A percentile compares a stretch with the other conserved stretches of the same genome.
phyloP scores from a whole-genome alignment of 2,329 filamentous ascomycete genomes.

The Colletotrichum sp. region DNA sequence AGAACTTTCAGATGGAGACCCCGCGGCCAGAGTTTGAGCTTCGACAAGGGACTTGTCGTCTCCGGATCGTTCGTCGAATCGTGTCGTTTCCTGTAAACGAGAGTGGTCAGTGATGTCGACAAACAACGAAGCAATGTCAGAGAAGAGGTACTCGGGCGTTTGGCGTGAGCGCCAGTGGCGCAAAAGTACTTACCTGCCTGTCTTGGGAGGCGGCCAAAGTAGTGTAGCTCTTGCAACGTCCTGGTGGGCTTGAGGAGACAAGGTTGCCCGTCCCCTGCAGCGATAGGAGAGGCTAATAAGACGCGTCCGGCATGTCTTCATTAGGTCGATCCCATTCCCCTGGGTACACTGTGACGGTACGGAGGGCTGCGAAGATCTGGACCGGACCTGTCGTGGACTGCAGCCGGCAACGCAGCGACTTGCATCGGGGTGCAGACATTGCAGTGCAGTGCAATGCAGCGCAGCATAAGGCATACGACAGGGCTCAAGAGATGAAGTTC shows the following conservation, averaged over 20 bases:
- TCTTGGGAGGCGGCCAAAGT: neutral
- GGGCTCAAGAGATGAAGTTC: conserved; percentile 3
- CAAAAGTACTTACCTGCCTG: conserved; percentile 21
- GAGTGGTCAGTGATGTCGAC: neutral
- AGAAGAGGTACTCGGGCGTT: neutral
- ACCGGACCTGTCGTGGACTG: conserved; percentile 12
- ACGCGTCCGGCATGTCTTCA: conserved; percentile 23
- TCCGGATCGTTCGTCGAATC: neutral
- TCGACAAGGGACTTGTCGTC: neutral
- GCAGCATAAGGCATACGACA: neutral
- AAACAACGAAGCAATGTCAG: neutral
- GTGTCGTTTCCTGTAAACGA: neutral
- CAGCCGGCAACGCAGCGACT: conserved; percentile 14
- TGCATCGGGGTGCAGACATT: neutral
- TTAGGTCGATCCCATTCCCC: conserved; percentile 22
- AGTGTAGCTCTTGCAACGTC: conserved; percentile 11
- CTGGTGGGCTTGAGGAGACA: conserved; percentile 1
- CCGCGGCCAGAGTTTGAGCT: neutral
- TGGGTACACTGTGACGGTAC: conserved; percentile 22
- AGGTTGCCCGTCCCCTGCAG: conserved; percentile 17
- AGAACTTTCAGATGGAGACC: neutral
- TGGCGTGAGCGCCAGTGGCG: neutral
- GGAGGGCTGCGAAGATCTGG: conserved; percentile 18
- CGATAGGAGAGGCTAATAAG: conserved; percentile 23
- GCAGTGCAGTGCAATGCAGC: neutral